Evolutionary conservation across 306 rosid species (phyloP), one percentile per base, ranked within the genome.

Genomic region (Dicorynia guianensis): DNA sequence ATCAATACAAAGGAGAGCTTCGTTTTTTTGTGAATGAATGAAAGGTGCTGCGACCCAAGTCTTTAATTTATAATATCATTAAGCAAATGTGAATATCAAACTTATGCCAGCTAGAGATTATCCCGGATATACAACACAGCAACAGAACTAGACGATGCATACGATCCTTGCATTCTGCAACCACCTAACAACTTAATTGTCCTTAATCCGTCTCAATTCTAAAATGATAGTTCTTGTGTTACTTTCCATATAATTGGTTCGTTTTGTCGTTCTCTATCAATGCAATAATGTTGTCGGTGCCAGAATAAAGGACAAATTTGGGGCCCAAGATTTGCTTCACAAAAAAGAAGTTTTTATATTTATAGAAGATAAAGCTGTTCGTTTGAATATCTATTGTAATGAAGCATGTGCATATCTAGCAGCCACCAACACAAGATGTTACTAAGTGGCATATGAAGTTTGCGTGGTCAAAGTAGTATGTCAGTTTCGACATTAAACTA

Each of bases 51-150:
- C 8, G 13, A 17, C 42, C 11, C 12, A 8, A 5, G 53, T 42
- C 43, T 57, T 10, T 8, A 59, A 18, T 49, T 47, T 3, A 17
- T 30, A 17, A 40, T 44, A 59, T 72, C 42, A 10, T 34, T n/a
- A 25, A 10, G 60, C 20, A 7, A 59, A 33, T 34, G 35, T 1
- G 59, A 9, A 4, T 33, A 11, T 18, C 17, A 44, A 43, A 57
- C 18, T n/a, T 9, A 19, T 7, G 10, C 18, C 69, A 72, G 48
- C 77, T 43, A 46, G 42, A 59, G 36, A 7, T 46, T n/a, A 72
- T 57, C 60, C 47, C 15, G 1, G 68, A 40, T 17, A 40, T 17
- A 36, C 46, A 36, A 60, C 5, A 14, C 4, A 14, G 14, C 6
- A 15, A 50, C 19, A 11, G 44, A 34, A 43, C 42, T n/a, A 9